A percentile compares a stretch with the other conserved stretches of the same genome.
Evolutionary conservation across 2,329 filamentous ascomycete species (phyloP).

Genomic region (Sporothrix luriei): DNA sequence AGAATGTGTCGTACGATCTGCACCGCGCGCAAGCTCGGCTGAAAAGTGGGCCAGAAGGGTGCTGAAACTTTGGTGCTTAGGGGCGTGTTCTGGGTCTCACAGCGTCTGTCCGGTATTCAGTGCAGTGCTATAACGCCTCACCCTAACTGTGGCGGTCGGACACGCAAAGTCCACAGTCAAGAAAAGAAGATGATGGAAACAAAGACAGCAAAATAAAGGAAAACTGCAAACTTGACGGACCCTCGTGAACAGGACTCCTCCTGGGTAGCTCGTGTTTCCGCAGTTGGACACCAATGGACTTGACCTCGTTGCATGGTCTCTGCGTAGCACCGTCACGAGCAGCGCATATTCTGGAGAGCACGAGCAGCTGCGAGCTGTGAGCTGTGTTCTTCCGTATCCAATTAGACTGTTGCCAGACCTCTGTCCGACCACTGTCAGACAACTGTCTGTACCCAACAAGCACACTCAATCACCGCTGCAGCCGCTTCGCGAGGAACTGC

Average conservation of each 20-base stretch:
- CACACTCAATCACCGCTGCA: conserved; percentile 43
- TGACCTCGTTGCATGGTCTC: background rate
- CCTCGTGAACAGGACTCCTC: background rate
- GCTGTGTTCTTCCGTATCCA: no score
- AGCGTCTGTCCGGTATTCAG: background rate
- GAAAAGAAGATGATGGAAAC: no score
- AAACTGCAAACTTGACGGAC: background rate
- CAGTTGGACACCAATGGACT: background rate
- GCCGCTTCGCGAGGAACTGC: conserved; percentile 72
- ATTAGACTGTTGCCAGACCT: no score
- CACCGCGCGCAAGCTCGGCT: background rate
- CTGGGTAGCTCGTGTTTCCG: background rate
- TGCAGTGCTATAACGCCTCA: background rate
- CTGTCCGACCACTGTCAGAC: no score
- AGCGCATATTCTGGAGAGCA: no score
- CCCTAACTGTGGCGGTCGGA: background rate
- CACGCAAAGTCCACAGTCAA: background rate
- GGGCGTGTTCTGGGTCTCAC: background rate
- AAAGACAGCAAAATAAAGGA: no score
- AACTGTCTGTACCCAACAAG: no score
- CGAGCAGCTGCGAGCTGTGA: no score
- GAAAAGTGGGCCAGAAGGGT: background rate
- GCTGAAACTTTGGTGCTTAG: background rate
- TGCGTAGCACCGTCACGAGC: no score
- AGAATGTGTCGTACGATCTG: no score